Base-by-base conservation (phyloP, 2,329 filamentous ascomycete genomes). In the Neospermospora avenae region DNA sequence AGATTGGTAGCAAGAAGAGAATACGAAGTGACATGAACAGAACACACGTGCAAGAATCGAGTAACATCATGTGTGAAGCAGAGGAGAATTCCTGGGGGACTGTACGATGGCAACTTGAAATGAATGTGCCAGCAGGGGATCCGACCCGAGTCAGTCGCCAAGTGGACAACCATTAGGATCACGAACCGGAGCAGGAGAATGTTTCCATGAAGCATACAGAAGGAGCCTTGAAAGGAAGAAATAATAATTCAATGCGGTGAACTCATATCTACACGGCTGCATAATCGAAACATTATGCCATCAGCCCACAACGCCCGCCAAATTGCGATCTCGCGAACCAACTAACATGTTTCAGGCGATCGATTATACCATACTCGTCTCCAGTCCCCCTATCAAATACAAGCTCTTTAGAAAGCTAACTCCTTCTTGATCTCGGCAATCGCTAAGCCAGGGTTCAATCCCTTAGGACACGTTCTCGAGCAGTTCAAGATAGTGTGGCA, bases 401-500 rank as follows among this genome's bases (percentile, higher is more conserved):
- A 35, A 25, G 13, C 59, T 51, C 53, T 25, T 73, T 71, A 73
- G 55, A 74, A 73, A 34, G 93, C 86, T 90, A 98, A 89, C 80
- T 88, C 85, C 89, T 97, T 97, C 90, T 98, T 98, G 77, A 97
- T 96, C 83, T 97, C 90, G 56, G 93, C 93, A 79, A 99, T 96
- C 18, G 95, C 95, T 74, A 91, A 83, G 67, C 91, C 95, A 20
- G 95, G 95, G 82, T 99, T 99, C 70, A 99, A 79, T 48, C 95
- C 95, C 90, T 99, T 99, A 74, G 95, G 95, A 78, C 95, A 99
- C 58, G 93, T 96, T 77, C 91, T 84, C 68, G 93, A 93, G 86
- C 93, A 99, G 85, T 99, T 99, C 71, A 99, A 86, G 75, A 99
- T 99, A 66, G 95, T 99, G 83, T 99, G 95, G 84, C 95, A 99